These are phyloP conservation scores for Austropuccinia psidii DNA, from an alignment of 1,284 basidiomycete species.

Conservation along the genomic window DNA sequence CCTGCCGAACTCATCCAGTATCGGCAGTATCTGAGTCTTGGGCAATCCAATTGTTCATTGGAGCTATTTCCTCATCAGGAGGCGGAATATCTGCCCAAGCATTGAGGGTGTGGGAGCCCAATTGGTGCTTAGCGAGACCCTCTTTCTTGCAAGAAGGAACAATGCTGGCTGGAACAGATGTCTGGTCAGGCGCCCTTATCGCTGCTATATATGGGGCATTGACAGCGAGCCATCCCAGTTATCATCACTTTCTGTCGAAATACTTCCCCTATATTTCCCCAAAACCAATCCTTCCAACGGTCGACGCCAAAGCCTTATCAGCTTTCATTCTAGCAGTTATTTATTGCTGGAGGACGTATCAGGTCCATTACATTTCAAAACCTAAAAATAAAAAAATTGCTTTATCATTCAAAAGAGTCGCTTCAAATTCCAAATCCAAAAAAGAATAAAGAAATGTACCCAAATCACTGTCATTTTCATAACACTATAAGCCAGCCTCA, in stretches of 20 bases:
- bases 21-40: background rate
- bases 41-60: conserved; percentile 21
- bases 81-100: conserved; percentile 16
- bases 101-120: conserved; percentile 3
- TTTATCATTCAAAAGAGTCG: background rate
- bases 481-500: too few species aligned
- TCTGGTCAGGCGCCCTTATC: conserved; percentile 24
- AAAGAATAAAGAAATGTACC: too few species aligned
- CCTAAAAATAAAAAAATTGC: background rate
- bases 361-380: conserved; percentile 1
- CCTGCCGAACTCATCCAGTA: background rate
- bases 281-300: background rate
- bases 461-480: too few species aligned
- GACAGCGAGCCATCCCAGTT: conserved; percentile 15
- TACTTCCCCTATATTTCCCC: background rate
- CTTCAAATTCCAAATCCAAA: conserved; percentile 6
- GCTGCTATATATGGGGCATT: conserved; percentile 10
- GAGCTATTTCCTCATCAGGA: conserved; percentile 16
- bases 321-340: background rate
- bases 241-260: background rate
- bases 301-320: conserved; percentile 6
- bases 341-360: conserved; percentile 11
- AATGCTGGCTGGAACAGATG: background rate
- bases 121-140: conserved; percentile 11
- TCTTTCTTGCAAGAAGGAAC: conserved; percentile 5